Base-by-base conservation (phyloP, 306 rosid genomes). In the Cucumis cinereus region DNA sequence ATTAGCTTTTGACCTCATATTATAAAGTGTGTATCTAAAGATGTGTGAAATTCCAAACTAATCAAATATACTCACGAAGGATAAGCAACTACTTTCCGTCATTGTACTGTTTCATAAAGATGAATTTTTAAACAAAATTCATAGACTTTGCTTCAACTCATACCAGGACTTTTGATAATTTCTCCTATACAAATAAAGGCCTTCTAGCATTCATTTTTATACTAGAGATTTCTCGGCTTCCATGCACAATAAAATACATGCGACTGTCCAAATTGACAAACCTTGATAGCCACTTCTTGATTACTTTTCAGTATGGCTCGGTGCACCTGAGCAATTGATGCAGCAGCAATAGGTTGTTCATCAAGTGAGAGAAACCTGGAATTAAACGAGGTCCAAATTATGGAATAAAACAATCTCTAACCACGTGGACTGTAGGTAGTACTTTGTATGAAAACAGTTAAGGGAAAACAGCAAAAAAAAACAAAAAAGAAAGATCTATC, bases 251-350 rank as follows among this genome's bases (percentile, higher is more conserved):
- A 28, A 54, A 53, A 9, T 52, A 54, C 30, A 53, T 5, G 30
- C 19, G 17, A 36, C 60, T 73, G 19, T 77, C 77, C 54, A 30
- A 12, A 23, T 49, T 61, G 57, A 82, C 96, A 77, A 85, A 93
- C 98, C 98, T 93, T 93, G 82, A 93, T 81, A 76, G 96, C 98
- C 28, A 89, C 97, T 86, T 87, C 92, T 76, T 88, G 87, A 75
- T 85, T 86, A 78, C 80, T 85, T 79, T 83, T 93, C 79, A 88
- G 78, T 73, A 89, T 85, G 30, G 89, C 98, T 74, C 17, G 87
- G 81, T 93, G 96, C 56, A 93, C 98, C 83, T 93, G 98, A 79
- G 97, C 97, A 84, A 93, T 88, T 75, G 98, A 93, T 35, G 98
- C 97, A 76, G 98, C 96, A 55, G 97, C 98, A 67, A 89, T 74